Evolutionary conservation across 169 alveolate species (phyloP), one percentile per base, ranked within the genome.

Genomic region (Eimeria sp.): DNA sequence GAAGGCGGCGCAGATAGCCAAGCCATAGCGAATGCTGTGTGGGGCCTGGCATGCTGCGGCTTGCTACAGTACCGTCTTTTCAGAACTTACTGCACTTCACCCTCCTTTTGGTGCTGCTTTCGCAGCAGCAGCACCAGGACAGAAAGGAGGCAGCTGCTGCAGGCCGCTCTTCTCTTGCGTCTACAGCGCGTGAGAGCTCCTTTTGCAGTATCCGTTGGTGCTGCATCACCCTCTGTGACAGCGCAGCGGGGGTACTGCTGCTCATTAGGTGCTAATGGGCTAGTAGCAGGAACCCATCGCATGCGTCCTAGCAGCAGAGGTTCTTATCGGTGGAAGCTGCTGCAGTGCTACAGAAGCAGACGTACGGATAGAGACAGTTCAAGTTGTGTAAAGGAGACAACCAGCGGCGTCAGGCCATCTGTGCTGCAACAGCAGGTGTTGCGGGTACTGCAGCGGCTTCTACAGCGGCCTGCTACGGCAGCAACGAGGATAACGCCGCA

Each of bases 1-100:
- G n/a, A 27, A 45, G 18, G 61, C 45, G 18, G 72, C 40, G 61
- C 78, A 30, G 92, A 84, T 45, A 84, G 78, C 20, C 92, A 84
- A 58, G 92, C 92, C 27, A 34, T 61, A 30, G 92, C 92, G 16
- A 84, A 84, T 45, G 92, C 92, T 30, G 92, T 84, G 57, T 84
- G 92, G 92, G 92, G 92, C 61, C 10, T 84, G 78, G 34, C 92
- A 27, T 84, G 92, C 92, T 84, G 92, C 67, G 92, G 92, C 10
- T 40, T 84, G 92, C 92, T 84, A 54, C 92, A 84, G 78, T 78
- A 54, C 40, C 92, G 92, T 10, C 78, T 84, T 47, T 70, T 84
- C 1, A 83, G 91, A 30, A 30, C 91, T 20, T 34, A n/a, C 49
- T n/a, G 57, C 30, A 58, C 65, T 7, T 83, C 91, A 0, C 13